Conservation (phyloP, 352 stramenopile genomes). For the Pythium dissimile region DNA sequence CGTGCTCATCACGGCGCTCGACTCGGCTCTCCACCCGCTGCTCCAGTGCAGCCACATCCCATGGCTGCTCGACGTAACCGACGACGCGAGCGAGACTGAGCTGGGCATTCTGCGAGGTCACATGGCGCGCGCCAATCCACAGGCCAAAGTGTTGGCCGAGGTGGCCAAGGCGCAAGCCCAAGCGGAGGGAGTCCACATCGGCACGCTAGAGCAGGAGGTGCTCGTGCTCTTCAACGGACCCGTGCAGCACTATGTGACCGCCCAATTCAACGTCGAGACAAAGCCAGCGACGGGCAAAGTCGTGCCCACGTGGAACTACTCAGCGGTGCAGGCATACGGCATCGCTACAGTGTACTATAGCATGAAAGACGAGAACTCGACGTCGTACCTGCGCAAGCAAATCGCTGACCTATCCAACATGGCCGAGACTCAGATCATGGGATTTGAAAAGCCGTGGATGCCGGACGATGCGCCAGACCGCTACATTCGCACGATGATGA, state of each 20-base stretch:
- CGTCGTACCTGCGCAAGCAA: slow-evolving; percentile 10
- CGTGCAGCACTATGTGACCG: slow-evolving; percentile 17
- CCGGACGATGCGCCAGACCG: slow-evolving; percentile 16
- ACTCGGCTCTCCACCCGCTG: slow-evolving; percentile 11
- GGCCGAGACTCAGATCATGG: slow-evolving; percentile 19
- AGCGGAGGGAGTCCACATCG: background rate
- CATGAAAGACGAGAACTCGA: slow-evolving; percentile 3
- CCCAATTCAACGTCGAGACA: slow-evolving; percentile 16
- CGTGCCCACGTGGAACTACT: slow-evolving; percentile 27
- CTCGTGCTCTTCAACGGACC: slow-evolving; percentile 21
- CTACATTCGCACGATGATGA: slow-evolving; percentile 16
- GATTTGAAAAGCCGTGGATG: slow-evolving; percentile 18
- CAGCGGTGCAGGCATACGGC: slow-evolving; percentile 19
- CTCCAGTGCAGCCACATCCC: slow-evolving; percentile 24
- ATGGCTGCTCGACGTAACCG: slow-evolving; percentile 18
- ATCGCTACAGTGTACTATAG: slow-evolving; percentile 12
- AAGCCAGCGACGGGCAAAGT: slow-evolving; percentile 24
- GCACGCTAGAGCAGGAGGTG: slow-evolving; percentile 14
- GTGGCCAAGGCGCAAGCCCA: slow-evolving; percentile 1
- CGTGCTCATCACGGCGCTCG: slow-evolving; percentile 19
- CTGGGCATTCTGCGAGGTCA: slow-evolving; percentile 16
- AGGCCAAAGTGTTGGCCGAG: slow-evolving; percentile 11
- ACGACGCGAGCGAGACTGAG: slow-evolving; percentile 16
- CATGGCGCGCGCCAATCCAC: slow-evolving; percentile 20
- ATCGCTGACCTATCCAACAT: slow-evolving; percentile 16